These are phyloP conservation scores for Cladosporium sp. DNA, from an alignment of 2,329 filamentous ascomycete genomes.

Conservation along the genomic window DNA sequence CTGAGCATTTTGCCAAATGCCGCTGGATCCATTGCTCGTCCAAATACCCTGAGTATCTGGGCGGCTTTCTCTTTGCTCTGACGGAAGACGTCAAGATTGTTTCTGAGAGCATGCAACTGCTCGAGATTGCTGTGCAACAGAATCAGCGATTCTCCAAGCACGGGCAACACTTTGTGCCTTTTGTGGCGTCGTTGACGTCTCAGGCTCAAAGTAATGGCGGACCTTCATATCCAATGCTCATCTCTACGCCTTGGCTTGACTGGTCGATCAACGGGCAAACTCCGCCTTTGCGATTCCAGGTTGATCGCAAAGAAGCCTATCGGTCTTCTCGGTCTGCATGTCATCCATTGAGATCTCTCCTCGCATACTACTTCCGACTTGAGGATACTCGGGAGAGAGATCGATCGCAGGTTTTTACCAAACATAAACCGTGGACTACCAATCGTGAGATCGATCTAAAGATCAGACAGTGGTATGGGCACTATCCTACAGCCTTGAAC, in stretches of 20 bases:
- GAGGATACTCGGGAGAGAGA: conserved; percentile 49
- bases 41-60: conserved; percentile 44
- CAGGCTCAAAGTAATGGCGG: not conserved
- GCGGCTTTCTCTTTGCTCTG: conserved; percentile 29
- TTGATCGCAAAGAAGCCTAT: conserved; percentile 46
- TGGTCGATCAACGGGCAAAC: conserved; percentile 44
- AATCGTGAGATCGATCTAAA: conserved; percentile 47
- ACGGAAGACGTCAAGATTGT: conserved; percentile 27
- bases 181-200: conserved; percentile 39
- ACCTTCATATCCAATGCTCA: conserved; percentile 39
- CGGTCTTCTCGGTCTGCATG: conserved; percentile 42
- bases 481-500: conserved; percentile 45
- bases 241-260: conserved; percentile 47
- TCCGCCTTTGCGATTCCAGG: conserved; percentile 45
- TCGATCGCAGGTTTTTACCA: conserved; percentile 43
- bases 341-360: conserved; percentile 44
- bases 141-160: conserved; percentile 47
- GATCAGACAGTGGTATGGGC: conserved; percentile 47
- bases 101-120: conserved; percentile 30
- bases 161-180: conserved; percentile 47
- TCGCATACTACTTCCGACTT: conserved; percentile 48
- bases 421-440: conserved; percentile 46
- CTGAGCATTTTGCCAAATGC: conserved; percentile 37
- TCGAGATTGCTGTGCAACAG: conserved; percentile 39
- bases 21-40: conserved; percentile 49